phyloP scores from a whole-genome alignment of 1,284 basidiomycete genomes.

The Sanghuangporus weigelae region DNA sequence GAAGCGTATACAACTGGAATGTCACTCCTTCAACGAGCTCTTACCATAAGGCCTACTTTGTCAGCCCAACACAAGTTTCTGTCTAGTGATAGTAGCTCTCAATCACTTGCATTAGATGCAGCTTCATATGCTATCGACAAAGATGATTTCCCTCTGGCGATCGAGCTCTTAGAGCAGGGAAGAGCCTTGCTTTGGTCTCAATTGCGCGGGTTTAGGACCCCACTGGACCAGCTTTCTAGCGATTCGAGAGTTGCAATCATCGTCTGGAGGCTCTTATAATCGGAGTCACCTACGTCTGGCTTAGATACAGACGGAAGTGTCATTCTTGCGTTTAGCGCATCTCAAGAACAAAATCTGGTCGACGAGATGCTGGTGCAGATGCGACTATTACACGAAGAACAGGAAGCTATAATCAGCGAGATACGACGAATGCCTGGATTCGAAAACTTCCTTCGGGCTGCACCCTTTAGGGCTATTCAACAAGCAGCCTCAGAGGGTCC shows the following conservation, averaged over 20 bases:
- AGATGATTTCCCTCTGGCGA: background rate
- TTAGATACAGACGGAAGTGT: background rate
- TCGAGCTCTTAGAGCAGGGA: conserved; percentile 7
- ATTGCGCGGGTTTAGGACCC: background rate
- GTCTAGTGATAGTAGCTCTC: background rate
- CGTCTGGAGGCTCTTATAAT: background rate
- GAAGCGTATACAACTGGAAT: background rate
- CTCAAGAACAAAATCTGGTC: background rate
- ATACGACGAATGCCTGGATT: conserved; percentile 14
- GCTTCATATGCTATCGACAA: conserved; percentile 1
- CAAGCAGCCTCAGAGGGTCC: conserved; percentile 11
- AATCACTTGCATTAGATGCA: background rate
- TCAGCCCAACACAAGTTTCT: background rate
- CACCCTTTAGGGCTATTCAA: conserved; percentile 9
- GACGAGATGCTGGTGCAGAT: background rate
- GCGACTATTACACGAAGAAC: background rate
- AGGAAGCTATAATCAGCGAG: background rate
- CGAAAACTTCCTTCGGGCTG: conserved; percentile 6
- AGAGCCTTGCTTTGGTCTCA: conserved; percentile 3
- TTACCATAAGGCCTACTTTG: background rate
- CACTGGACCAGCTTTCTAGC: background rate
- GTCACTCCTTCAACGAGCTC: background rate
- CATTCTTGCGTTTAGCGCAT: background rate
- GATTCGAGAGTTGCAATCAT: background rate
- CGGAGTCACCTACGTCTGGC: background rate